Base-by-base conservation (phyloP, 306 rosid genomes). In the Trifolium dubium region DNA sequence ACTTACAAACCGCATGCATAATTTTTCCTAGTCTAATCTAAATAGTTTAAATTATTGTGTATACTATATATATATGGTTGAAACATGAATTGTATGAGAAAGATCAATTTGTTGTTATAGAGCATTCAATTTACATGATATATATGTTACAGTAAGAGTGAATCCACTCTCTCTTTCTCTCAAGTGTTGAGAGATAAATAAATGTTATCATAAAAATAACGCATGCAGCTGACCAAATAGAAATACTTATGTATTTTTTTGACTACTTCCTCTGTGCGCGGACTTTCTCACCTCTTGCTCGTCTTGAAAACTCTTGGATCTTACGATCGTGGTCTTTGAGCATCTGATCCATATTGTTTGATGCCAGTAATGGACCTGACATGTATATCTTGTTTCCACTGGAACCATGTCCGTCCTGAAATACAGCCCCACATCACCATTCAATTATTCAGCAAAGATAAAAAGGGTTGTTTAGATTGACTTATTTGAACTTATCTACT, bases 271-370 rank as follows among this genome's bases (percentile, higher is more conserved):
- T 39, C 10, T 14, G 80, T 34, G 82, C 51, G 67, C 72, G 71
- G 61, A 67, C 72, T 69, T 76, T 81, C 14, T 82, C 84, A 10
- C 76, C 83, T 76, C 77, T 81, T 23, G 58, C 77, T 75, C 87
- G 85, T 69, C 99, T 89, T 9, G 95, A 92, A 73, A 71, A 76
- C 67, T 92, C 97, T 71, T 88, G 97, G 80, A 94, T 92, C 88
- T 84, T 87, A 7, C 87, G 81, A 40, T 94, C 96, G 47, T 88
- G 97, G 61, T 89, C 95, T 80, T 88, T 85, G 55, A 94, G 96
- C 84, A 92, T 86, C 72, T 85, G 86, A 72, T 94, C 99, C 41
- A 92, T 80, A 61, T 85, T 89, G 88, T 78, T 87, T 44, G 99
- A 78, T 53, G 70, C 86, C 35, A 89, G 73, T 47, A 94, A 78